These are phyloP conservation scores for Vickermania spadyakhi DNA, from an alignment of 208 protist genomes.

Conservation along the genomic window DNA sequence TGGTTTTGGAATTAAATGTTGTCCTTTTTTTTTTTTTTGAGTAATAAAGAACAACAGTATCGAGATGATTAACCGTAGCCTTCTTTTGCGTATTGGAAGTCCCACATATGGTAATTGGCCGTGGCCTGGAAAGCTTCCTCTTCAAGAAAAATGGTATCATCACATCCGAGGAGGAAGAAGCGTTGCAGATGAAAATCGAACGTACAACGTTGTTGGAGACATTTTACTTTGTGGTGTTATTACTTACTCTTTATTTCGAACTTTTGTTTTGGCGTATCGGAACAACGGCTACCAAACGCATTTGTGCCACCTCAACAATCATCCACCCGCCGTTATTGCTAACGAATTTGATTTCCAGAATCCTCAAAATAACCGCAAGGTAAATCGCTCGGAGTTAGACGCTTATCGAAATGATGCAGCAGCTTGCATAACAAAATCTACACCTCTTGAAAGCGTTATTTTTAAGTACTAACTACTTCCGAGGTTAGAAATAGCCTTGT, in stretches of 20 bases:
- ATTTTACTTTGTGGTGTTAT: conserved; percentile 49
- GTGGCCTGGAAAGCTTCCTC: conserved; percentile 75
- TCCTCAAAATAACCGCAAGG: conserved; percentile 44
- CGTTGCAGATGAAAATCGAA: conserved; percentile 68
- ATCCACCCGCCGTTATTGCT: conserved; percentile 78
- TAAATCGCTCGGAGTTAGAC: conserved; percentile 51
- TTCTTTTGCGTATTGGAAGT: conserved; percentile 30
- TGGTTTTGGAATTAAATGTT: no score
- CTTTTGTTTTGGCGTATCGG: conserved; percentile 49
- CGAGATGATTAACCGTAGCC: conserved; percentile 30
- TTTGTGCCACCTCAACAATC: conserved; percentile 45
- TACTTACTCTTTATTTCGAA: conserved; percentile 46
- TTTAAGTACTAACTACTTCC: conserved; percentile 62
- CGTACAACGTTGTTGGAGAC: conserved; percentile 70
- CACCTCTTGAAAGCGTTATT: conserved; percentile 59
- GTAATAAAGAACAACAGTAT: no score
- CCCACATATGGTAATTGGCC: conserved; percentile 78
- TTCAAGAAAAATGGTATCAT: conserved; percentile 66
- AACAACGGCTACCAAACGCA: conserved; percentile 74
- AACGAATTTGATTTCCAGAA: conserved; percentile 84
- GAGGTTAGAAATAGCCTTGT: no score
- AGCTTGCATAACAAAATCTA: conserved; percentile 24
- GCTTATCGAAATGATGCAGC: conserved; percentile 68
- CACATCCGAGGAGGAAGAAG: conserved; percentile 50
- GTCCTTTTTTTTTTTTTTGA: no score